Evolutionary conservation across 176 grass and related monocot species (phyloP).

Genomic region (Cenchrus fungigraminus): DNA sequence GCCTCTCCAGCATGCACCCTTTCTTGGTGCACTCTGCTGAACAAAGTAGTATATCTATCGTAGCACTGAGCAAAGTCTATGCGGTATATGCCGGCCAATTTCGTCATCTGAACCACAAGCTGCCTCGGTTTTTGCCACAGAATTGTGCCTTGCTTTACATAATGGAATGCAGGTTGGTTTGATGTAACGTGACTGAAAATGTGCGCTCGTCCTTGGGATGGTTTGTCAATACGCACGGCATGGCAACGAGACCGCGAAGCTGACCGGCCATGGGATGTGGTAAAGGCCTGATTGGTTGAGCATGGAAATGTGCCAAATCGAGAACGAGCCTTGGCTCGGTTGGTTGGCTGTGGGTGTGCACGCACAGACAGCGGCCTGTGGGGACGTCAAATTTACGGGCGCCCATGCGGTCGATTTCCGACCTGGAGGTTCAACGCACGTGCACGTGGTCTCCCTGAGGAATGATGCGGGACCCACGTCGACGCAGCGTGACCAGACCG

Average conservation of each 20-base stretch:
- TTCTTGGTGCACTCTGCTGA: neutral
- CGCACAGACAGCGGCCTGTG: no score
- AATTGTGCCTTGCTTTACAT: conserved; percentile 20
- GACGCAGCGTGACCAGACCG: no score
- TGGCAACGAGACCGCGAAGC: neutral
- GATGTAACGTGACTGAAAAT: conserved; percentile 34
- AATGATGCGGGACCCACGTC: no score
- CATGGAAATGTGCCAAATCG: no score
- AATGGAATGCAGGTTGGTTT: conserved; percentile 31
- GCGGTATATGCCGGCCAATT: neutral
- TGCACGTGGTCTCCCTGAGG: no score
- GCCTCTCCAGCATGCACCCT: neutral
- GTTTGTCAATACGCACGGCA: no score
- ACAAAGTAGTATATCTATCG: neutral
- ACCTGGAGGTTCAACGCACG: no score
- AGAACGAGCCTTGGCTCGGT: no score
- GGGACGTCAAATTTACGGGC: no score
- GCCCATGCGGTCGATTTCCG: no score
- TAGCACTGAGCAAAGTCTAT: conserved; percentile 9
- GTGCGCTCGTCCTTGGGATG: neutral
- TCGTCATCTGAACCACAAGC: neutral
- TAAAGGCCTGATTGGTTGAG: no score
- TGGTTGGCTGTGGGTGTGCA: no score
- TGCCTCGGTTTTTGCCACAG: neutral
- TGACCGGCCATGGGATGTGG: neutral